Evolutionary conservation across 148 eudicot species (phyloP), one percentile per base, ranked within the genome.

Genomic region (Cornus suecica): DNA sequence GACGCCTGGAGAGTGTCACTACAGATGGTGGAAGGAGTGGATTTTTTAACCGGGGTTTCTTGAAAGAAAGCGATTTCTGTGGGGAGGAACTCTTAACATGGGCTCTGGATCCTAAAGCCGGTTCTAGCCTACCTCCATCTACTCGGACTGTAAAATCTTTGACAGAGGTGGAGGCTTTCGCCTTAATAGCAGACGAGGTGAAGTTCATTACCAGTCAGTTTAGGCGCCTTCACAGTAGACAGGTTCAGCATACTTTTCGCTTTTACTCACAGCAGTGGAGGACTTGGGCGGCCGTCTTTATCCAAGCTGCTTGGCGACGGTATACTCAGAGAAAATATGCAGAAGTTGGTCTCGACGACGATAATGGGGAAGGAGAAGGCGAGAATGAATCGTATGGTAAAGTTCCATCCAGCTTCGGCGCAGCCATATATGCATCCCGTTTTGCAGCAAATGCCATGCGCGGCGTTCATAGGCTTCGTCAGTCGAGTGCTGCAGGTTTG

Each of bases 221-320:
- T 61, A 80, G 81, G 73, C 56, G 81, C 2, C 72, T 83, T 29
- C 86, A 83, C 54, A 83, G 86, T 63, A 70, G 86, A 61, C 83
- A 80, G 62, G 86, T 83, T 26, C 86, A 83, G 65, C 86, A 83
- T 73, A 83, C 86, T 13, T 83, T 83, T 34, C 66, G 86, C 13
- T 83, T 83, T n/a, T 83, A 83, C 63, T 83, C 86, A 4, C 86
- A 83, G 66, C 86, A 83, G 28, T 83, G 86, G 86, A 80, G 86
- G 51, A 83, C 83, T 4, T 83, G 86, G 86, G 86, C 86, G 4
- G 83, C 86, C 37, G 72, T 79, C 48, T 83, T 77, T 66, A 83
- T 83, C 34, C 86, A 83, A 71, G 86, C 86, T 8, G 81, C 83
- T 4, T 83, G 86, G 86, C 74, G 86, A 2, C 30, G 86, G 76